Conservation (phyloP, 192 early-diverging fungal species). For the Coemansia sp. region DNA sequence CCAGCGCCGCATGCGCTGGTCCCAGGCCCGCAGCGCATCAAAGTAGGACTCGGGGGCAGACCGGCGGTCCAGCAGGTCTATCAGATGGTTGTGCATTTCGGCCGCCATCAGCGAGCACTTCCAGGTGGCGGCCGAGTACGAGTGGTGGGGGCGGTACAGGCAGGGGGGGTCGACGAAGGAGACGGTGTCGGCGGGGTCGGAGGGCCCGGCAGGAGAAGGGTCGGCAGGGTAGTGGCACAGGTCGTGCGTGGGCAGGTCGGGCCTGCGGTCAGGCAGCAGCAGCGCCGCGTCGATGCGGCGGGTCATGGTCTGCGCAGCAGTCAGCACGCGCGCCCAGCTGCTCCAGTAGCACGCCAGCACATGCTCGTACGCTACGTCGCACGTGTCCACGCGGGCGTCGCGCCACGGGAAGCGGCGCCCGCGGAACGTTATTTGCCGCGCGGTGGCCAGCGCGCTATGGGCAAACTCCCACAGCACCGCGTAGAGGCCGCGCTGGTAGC, state of each 20-base stretch:
- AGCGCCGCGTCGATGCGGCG: background rate
- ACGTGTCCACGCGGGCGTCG: slow-evolving; percentile 8
- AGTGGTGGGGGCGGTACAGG: background rate
- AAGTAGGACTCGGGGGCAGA: slow-evolving; percentile 10
- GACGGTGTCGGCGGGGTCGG: too few species aligned
- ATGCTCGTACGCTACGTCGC: slow-evolving; percentile 45
- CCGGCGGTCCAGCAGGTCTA: slow-evolving; percentile 12
- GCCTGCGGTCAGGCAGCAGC: slow-evolving; percentile 3
- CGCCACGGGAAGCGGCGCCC: slow-evolving; percentile 28
- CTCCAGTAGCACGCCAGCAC: slow-evolving; percentile 38
- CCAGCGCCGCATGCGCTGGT: slow-evolving; percentile 13
- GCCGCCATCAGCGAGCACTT: slow-evolving; percentile 18
- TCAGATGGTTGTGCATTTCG: slow-evolving; percentile 24
- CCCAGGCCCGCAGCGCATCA: slow-evolving; percentile 20
- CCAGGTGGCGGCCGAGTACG: slow-evolving; percentile 24
- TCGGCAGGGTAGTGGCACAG: slow-evolving; percentile 32
- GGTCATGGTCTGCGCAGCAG: slow-evolving; percentile 26
- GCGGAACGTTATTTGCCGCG: slow-evolving; percentile 18
- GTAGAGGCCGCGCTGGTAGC: slow-evolving; percentile 28
- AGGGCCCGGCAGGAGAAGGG: slow-evolving; percentile 10
- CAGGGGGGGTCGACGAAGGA: slow-evolving; percentile 9
- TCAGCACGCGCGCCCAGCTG: slow-evolving; percentile 23
- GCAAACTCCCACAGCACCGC: slow-evolving; percentile 31
- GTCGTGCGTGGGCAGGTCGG: slow-evolving; percentile 36
- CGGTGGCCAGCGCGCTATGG: slow-evolving; percentile 13